Base-by-base conservation (phyloP, 495 filamentous ascomycete genomes). In the Xylaria castorea region DNA sequence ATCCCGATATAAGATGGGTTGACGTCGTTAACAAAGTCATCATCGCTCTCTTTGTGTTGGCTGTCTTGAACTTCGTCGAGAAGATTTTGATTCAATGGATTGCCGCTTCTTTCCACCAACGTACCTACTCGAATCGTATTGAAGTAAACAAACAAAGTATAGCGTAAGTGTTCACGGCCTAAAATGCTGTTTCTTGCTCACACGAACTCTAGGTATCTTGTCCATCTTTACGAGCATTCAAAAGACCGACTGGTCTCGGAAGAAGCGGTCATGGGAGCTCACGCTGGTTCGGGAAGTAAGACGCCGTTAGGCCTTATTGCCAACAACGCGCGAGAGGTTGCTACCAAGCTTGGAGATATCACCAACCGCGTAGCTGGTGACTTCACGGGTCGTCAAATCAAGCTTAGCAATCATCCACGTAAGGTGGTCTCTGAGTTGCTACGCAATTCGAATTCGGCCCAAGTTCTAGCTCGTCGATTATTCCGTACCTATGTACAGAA, bases 31-130 rank as follows among this genome's bases (percentile, higher is more conserved):
- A 97, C 85, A 97, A 97, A 76, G 89, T 99, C 75, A 91, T 99
- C 73, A 87, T 97, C 9, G 87, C 92, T 22, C 77, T 94, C 66
- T 95, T 99, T 77, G 91, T 97, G 38, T 89, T 92, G 72, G 89
- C 91, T 0, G 86, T 89, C 42, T 82, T 98, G 65, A 98, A 99
- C 80, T 89, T 96, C 63, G 85, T 92, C 58, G 94, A 98, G 79
- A 99, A 98, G 84, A 92, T 99, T 70, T 88, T 97, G 73, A 95
- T 97, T 70, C 94, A 98, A 77, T 89, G 97, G 78, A 97, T 99
- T 77, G 95, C 95, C 22, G 92, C 94, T 74, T 94, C 90, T 75
- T 98, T 99, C 80, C 95, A 99, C 78, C 85, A 92, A 44, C 89
- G 95, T 50, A 98, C 95, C 9, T 98, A 98, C 73, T 90, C 93